Evolutionary conservation across 176 grass and related monocot genomes (phyloP).

Genomic region (Hyparrhenia diplandra): DNA sequence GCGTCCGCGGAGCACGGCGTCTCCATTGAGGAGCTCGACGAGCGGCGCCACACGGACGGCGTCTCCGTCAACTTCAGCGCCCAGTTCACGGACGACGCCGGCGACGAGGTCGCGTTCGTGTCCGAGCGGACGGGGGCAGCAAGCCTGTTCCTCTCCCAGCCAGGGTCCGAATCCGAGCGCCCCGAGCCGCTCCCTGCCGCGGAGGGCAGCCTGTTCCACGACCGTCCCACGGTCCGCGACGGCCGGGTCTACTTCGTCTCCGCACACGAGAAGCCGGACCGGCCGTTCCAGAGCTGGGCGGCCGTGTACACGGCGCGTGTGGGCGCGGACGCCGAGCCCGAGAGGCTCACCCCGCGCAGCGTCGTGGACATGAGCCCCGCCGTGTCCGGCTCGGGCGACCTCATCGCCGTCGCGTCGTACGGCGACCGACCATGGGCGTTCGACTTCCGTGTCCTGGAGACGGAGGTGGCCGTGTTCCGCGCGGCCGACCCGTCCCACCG

Average conservation of each 20-base stretch:
- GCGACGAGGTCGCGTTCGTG: slow-evolving; percentile 59
- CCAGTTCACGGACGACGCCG: slow-evolving; percentile 63
- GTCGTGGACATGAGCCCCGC: slow-evolving; percentile 89
- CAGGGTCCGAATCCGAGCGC: not conserved
- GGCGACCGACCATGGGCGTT: slow-evolving; percentile 59
- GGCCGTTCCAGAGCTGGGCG: slow-evolving; percentile 71
- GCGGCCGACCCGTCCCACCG: slow-evolving; percentile 31
- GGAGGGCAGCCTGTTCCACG: slow-evolving; percentile 65
- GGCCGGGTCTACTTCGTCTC: slow-evolving; percentile 68
- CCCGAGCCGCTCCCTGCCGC: slow-evolving; percentile 43
- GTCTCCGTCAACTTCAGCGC: slow-evolving; percentile 77
- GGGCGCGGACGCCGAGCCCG: not conserved
- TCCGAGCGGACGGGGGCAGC: slow-evolving; percentile 71
- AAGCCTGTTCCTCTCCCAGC: slow-evolving; percentile 41
- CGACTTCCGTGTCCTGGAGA: slow-evolving; percentile 72
- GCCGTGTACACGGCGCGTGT: slow-evolving; percentile 60
- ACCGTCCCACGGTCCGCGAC: slow-evolving; percentile 58
- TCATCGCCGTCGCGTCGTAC: slow-evolving; percentile 83
- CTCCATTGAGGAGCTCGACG: not conserved
- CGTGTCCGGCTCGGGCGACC: slow-evolving; percentile 46
- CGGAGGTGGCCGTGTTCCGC: slow-evolving; percentile 71
- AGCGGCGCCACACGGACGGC: slow-evolving; percentile 83
- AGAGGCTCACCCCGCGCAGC: slow-evolving; percentile 40
- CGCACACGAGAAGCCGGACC: slow-evolving; percentile 48
- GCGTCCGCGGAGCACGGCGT: not conserved